These are phyloP conservation scores for Solanum pinnatisectum DNA, from an alignment of 257 asterid genomes.

Conservation along the genomic window DNA sequence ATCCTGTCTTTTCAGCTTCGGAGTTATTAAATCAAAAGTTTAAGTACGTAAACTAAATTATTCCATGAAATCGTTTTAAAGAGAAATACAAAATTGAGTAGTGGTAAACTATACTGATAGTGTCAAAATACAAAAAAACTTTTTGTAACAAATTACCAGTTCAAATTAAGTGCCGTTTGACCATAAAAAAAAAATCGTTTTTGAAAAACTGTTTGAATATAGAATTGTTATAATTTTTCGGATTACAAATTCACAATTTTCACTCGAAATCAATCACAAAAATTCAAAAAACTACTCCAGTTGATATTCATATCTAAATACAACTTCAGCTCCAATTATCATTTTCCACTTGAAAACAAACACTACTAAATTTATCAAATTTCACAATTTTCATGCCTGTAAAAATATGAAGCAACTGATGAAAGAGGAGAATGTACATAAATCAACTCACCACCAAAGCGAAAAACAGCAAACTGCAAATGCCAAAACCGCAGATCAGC, in stretches of 20 bases:
- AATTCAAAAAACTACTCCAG: not conserved
- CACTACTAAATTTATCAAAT: not conserved
- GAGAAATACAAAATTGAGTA: not conserved
- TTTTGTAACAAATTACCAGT: not conserved
- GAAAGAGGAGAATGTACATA: not conserved
- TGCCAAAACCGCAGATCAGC: not conserved
- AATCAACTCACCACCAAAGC: constrained; percentile 19
- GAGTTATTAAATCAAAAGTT: too few relatives aligned
- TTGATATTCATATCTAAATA: not conserved
- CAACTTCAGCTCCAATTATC: not conserved
- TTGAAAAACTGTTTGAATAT: not conserved
- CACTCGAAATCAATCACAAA: not conserved
- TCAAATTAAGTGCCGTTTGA: not conserved
- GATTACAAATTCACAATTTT: not conserved
- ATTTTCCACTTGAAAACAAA: not conserved
- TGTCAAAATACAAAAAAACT: not conserved
- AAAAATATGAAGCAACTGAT: too few relatives aligned
- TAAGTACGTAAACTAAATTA: too few relatives aligned
- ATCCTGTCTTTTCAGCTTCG: too few relatives aligned
- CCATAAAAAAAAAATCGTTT: not conserved
- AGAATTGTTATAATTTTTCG: too few relatives aligned
- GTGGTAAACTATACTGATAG: too few relatives aligned
- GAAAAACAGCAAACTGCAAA: constrained; percentile 32
- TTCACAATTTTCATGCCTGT: too few relatives aligned
- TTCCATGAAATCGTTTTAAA: too few relatives aligned